These are phyloP conservation scores for Termitomyces sp. DNA, from an alignment of 768 basidiomycete species.

Conservation along the genomic window DNA sequence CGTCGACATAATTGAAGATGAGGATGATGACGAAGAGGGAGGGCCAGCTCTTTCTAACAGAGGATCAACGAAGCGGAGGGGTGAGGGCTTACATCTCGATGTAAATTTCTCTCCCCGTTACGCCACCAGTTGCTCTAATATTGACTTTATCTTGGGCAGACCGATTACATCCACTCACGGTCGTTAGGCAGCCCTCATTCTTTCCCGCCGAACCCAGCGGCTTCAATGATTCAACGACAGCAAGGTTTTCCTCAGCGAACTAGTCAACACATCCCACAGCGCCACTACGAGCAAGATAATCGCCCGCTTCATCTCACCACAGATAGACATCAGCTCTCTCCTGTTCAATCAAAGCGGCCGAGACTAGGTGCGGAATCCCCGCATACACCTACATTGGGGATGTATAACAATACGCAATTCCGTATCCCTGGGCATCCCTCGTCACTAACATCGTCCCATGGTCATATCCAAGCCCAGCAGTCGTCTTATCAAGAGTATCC, in stretches of 20 bases:
- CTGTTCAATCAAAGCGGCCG: conserved; percentile 1
- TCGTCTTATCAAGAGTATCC: conserved; percentile 2
- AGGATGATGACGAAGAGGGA: conserved; percentile 21
- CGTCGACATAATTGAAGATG: conserved; percentile 30
- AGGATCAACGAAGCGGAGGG: conserved; percentile 1
- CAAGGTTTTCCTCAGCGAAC: not conserved
- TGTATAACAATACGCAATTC: not conserved
- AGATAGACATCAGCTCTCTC: conserved; percentile 1
- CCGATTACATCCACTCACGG: conserved; percentile 1
- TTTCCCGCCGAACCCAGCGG: conserved; percentile 6
- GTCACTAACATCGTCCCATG: not conserved
- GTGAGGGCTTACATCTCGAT: conserved; percentile 4
- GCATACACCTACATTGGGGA: not conserved
- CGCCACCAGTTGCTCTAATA: not conserved
- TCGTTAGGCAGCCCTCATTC: conserved; percentile 4
- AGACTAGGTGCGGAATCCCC: conserved; percentile 4
- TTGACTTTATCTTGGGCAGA: not conserved
- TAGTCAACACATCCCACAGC: not conserved
- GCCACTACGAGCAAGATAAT: conserved; percentile 6
- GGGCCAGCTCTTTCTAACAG: not conserved
- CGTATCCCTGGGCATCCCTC: conserved; percentile 1
- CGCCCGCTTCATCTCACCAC: not conserved
- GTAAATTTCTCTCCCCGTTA: not conserved
- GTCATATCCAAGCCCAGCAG: conserved; percentile 1
- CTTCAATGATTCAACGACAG: conserved; percentile 5